phyloP scores from a whole-genome alignment of 306 rosid genomes.

The Vigna angularis region DNA sequence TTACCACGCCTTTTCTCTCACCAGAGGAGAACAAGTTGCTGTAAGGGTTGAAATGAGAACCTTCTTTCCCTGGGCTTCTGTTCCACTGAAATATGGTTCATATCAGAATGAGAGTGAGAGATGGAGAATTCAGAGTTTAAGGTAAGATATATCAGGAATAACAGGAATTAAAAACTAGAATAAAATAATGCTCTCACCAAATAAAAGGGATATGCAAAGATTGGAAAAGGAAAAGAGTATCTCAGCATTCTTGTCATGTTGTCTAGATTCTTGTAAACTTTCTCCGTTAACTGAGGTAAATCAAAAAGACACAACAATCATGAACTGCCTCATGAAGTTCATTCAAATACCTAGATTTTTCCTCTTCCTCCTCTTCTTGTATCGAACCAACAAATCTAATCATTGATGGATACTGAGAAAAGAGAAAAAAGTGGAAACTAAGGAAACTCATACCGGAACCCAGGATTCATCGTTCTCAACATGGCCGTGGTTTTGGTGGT shows the following conservation, averaged over 20 bases:
- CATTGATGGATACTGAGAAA: background rate
- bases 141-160: background rate
- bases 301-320: slow-evolving; percentile 5
- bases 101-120: slow-evolving; percentile 11
- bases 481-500: slow-evolving; percentile 97
- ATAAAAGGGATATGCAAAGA: slow-evolving; percentile 88
- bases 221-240: slow-evolving; percentile 81
- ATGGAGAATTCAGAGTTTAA: background rate
- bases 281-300: slow-evolving; percentile 70
- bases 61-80: slow-evolving; percentile 94
- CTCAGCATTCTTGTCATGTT: slow-evolving; percentile 59
- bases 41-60: slow-evolving; percentile 89
- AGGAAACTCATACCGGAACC: slow-evolving; percentile 79
- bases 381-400: background rate
- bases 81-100: slow-evolving; percentile 64
- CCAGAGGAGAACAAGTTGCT: slow-evolving; percentile 69
- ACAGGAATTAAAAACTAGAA: background rate
- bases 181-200: slow-evolving; percentile 60
- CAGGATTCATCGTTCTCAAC: slow-evolving; percentile 96
- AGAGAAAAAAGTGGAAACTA: background rate
- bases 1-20: slow-evolving; percentile 70
- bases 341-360: background rate
- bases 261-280: slow-evolving; percentile 65
- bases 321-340: background rate
- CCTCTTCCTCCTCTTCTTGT: background rate